Conservation (phyloP, 1,284 basidiomycete genomes). For the Filobasidium uniguttulatum region DNA sequence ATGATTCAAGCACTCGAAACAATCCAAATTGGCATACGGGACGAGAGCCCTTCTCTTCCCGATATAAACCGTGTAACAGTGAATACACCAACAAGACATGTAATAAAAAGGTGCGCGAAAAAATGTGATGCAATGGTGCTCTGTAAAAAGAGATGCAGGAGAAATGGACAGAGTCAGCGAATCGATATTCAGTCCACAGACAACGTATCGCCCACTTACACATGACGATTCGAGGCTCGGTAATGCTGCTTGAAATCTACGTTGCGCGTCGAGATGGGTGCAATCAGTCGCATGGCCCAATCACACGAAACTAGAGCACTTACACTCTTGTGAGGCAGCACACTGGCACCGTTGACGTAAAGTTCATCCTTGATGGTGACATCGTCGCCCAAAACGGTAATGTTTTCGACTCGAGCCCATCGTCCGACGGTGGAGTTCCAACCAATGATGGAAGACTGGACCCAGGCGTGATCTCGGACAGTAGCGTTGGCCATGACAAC, state of each 20-base stretch:
- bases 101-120: too few relatives aligned
- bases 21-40: too few relatives aligned
- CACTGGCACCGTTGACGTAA: conserved; percentile 41
- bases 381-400: conserved; percentile 43
- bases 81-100: too few relatives aligned
- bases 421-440: conserved; percentile 44
- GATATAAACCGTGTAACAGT: too few relatives aligned
- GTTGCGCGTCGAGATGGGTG: background rate
- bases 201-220: conserved; percentile 18
- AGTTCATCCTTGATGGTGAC: conserved; percentile 45
- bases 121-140: too few relatives aligned
- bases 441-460: conserved; percentile 42
- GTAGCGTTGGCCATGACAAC: conserved; percentile 41
- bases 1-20: too few relatives aligned
- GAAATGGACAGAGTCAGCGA: too few relatives aligned
- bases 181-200: too few relatives aligned
- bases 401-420: conserved; percentile 42
- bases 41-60: too few relatives aligned
- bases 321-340: conserved; percentile 42
- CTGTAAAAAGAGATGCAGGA: too few relatives aligned
- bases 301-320: conserved; percentile 15
- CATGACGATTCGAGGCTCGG: conserved; percentile 40
- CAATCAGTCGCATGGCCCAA: background rate
- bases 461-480: conserved; percentile 43
- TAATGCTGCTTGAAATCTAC: conserved; percentile 37